Evolutionary conservation across 2,329 filamentous ascomycete species (phyloP).

Genomic region (Bipolaris cookei): DNA sequence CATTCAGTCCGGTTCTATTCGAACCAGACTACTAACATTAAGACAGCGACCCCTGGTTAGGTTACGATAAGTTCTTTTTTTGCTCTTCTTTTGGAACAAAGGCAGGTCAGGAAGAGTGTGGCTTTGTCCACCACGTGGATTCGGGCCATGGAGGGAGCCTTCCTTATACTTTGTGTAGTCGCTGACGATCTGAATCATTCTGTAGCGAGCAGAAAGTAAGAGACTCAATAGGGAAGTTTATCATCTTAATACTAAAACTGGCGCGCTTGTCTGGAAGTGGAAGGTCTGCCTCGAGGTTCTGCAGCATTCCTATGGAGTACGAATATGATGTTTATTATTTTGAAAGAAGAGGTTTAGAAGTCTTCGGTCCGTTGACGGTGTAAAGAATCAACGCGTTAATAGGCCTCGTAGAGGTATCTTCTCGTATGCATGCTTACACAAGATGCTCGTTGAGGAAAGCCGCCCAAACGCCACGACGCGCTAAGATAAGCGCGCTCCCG

Average conservation of each 20-base stretch:
- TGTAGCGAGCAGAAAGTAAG: too few species aligned
- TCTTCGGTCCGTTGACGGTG: not conserved
- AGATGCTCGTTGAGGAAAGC: not conserved
- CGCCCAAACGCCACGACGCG: not conserved
- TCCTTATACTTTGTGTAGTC: not conserved
- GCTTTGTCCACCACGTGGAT: not conserved
- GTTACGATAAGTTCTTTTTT: constrained; percentile 19
- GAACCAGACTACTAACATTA: constrained; percentile 16
- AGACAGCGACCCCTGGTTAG: constrained; percentile 31
- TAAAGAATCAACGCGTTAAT: too few species aligned
- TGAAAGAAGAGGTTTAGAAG: too few species aligned
- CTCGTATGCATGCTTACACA: not conserved
- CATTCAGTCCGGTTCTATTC: not conserved
- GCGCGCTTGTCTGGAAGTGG: not conserved
- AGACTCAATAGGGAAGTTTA: too few species aligned
- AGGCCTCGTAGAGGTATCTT: too few species aligned
- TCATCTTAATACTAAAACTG: too few species aligned
- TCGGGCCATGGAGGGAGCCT: too few species aligned
- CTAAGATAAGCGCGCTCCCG: constrained; percentile 12
- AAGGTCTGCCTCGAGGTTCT: not conserved
- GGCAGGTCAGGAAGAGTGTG: not conserved
- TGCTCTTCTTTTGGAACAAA: not conserved
- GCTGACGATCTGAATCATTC: too few species aligned
- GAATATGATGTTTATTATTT: not conserved
- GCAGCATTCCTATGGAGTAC: not conserved